Evolutionary conservation across 768 basidiomycete genomes (phyloP), one percentile per base, ranked within the genome.

Genomic region (Mycena latifolia): DNA sequence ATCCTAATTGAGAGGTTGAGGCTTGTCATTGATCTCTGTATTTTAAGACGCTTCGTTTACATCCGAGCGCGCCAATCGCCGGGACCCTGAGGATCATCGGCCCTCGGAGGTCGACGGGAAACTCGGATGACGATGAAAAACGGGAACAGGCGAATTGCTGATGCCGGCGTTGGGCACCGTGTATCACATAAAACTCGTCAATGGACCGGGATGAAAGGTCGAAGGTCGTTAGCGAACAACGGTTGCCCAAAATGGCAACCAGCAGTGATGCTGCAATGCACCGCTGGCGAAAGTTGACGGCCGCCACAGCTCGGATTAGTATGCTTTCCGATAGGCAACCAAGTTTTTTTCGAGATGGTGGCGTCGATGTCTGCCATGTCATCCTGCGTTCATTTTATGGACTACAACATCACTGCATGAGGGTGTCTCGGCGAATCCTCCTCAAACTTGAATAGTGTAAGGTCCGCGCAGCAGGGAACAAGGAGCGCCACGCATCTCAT

Each of bases 81-180:
- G 59, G 65, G 65, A 57, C 61, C 61, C 60, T 54, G 66, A 53
- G 18, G 46, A 67, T 63, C 66, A 67, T 48, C 54, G 66, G 31
- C 17, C 61, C 55, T 67, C 66, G 66, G 66, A 62, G 2, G 22
- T 50, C 20, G 24, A 50, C 37, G 37, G 9, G 35, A 29, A 51
- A 33, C 50, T 58, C 63, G 55, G 56, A 65, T 18, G 52, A 59
- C 27, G 51, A 35, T n/a, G 24, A 51, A 50, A 15, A 45, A 39
- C 53, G 12, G 35, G 31, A 54, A 53, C 2, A 11, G 28, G 29
- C 25, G 22, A 41, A 6, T 20, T 29, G 10, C 27, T 25, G 29
- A 15, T 50, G 50, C 27, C 18, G 22, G 6, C n/a, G 37, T 45
- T 20, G 45, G 24, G 45, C 22, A 46, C 22, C 45, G 45, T 41